phyloP scores from a whole-genome alignment of 192 early-diverging fungal genomes.

The Obelidium mucronatum region DNA sequence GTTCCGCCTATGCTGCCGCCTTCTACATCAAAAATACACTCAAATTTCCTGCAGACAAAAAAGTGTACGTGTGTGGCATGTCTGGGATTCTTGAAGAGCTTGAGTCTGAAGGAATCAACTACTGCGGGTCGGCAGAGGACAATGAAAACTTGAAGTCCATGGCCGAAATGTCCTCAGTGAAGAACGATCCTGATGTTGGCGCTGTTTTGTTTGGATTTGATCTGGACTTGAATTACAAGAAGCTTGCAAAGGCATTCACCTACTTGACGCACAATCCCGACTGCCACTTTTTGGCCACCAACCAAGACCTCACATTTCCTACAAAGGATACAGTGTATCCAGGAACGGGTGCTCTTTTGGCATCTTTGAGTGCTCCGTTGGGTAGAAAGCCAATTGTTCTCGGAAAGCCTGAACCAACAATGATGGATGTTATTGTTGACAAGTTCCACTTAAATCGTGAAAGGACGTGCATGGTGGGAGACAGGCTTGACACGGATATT shows the following conservation, averaged over 20 bases:
- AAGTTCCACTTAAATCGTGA: slow-evolving; percentile 80
- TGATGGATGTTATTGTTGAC: slow-evolving; percentile 91
- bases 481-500: slow-evolving; percentile 95
- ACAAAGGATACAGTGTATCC: slow-evolving; percentile 69
- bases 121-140: slow-evolving; percentile 63
- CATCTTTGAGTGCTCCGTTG: slow-evolving; percentile 78
- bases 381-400: slow-evolving; percentile 80
- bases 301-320: slow-evolving; percentile 91
- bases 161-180: slow-evolving; percentile 62
- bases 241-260: slow-evolving; percentile 89
- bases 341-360: slow-evolving; percentile 84
- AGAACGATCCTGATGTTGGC: slow-evolving; percentile 73
- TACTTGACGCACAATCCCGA: slow-evolving; percentile 79
- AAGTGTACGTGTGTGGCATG: slow-evolving; percentile 93
- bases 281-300: slow-evolving; percentile 90
- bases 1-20: slow-evolving; percentile 91
- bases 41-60: slow-evolving; percentile 84
- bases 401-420: slow-evolving; percentile 92
- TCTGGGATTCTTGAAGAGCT: slow-evolving; percentile 89
- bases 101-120: slow-evolving; percentile 74
- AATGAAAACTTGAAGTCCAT: slow-evolving; percentile 55
- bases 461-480: slow-evolving; percentile 96
- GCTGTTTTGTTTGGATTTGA: slow-evolving; percentile 96
- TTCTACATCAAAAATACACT: slow-evolving; percentile 87
- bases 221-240: slow-evolving; percentile 89